Base-by-base conservation (phyloP, 1,284 basidiomycete species). In the Meripilus lineatus region DNA sequence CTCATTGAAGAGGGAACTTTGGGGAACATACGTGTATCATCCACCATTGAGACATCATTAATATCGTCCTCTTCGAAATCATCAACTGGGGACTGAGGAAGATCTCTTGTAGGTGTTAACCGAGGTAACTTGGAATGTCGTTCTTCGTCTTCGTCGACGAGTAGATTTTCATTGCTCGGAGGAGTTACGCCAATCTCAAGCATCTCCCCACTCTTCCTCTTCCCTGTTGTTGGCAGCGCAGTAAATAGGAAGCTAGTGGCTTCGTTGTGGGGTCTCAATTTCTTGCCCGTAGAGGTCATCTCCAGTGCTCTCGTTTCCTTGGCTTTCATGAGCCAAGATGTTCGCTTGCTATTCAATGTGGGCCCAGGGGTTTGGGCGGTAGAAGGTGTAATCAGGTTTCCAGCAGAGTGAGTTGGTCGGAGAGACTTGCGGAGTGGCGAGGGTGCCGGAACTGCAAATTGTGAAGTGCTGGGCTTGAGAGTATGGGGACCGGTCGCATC, bases 321-420 rank as follows among this genome's bases (percentile, higher is more conserved):
- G 11, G 81, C 83, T 54, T 84, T 86, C 58, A 75, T 77, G 44
- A 89, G 59, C 86, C 87, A 89, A 1, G 86, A 89, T 11, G 83
- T 81, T 21, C 86, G 76, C 53, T 84, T 85, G 14, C 74, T 75
- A 30, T n/a, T n/a, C 11, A 67, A 55, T 10, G 65, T 68, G 15
- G 63, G 50, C 6, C 66, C 66, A 35, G 67, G 64, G 5, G 75
- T 71, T 39, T 71, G 72, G 1, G 73, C 70, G 3, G 48, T 28
- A 1, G 36, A 13, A 5, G 39, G 40, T 7, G 14, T 32, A 17
- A 42, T 14, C n/a, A 45, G 34, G 7, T 49, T 34, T 3, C 67
- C 63, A 7, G 62, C 46, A 1, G 71, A 68, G 21, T 69, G 61
- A 20, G 65, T 56, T 14, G 66, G 53, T 23, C 76, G 76, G 48